A percentile compares a stretch with the other conserved stretches of the same genome.
phyloP scores from a whole-genome alignment of 306 rosid genomes.

The Quillaja saponaria region DNA sequence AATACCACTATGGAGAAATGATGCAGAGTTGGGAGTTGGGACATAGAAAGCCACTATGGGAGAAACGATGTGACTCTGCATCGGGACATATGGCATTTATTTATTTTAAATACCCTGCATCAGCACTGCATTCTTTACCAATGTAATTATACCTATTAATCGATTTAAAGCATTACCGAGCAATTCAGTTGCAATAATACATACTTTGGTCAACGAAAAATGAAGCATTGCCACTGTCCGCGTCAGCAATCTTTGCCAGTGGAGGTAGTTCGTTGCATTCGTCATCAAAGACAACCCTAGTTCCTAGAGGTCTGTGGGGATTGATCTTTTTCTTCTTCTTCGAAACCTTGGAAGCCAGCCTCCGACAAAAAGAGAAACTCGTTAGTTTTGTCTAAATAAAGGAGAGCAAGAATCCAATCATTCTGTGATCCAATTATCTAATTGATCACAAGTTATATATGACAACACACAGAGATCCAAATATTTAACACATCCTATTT shows the following conservation, averaged over 20 bases:
- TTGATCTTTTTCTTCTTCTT: conserved; percentile 93
- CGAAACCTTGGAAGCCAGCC: conserved; percentile 54
- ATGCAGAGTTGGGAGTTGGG: too few relatives aligned
- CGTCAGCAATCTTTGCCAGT: conserved; percentile 69
- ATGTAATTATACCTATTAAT: not conserved
- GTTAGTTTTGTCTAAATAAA: conserved; percentile 4
- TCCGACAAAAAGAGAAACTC: conserved; percentile 37
- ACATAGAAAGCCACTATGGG: too few relatives aligned
- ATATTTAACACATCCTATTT: not conserved
- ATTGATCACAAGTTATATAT: not conserved
- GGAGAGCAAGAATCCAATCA: too few relatives aligned
- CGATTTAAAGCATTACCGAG: conserved; percentile 16
- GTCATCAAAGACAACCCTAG: conserved; percentile 81
- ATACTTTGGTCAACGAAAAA: conserved; percentile 65
- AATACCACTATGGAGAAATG: too few relatives aligned
- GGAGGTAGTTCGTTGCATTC: conserved; percentile 80
- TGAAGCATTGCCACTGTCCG: conserved; percentile 38
- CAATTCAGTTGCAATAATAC: conserved; percentile 14
- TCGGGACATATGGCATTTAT: too few relatives aligned
- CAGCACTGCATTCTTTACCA: conserved; percentile 1
- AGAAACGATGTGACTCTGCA: too few relatives aligned
- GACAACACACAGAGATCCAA: conserved; percentile 4
- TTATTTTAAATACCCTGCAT: conserved; percentile 12
- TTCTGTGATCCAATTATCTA: not conserved
- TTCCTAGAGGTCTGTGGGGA: conserved; percentile 72